Conservation (phyloP, 768 basidiomycete genomes). For the Hirschioporus abietinus region DNA sequence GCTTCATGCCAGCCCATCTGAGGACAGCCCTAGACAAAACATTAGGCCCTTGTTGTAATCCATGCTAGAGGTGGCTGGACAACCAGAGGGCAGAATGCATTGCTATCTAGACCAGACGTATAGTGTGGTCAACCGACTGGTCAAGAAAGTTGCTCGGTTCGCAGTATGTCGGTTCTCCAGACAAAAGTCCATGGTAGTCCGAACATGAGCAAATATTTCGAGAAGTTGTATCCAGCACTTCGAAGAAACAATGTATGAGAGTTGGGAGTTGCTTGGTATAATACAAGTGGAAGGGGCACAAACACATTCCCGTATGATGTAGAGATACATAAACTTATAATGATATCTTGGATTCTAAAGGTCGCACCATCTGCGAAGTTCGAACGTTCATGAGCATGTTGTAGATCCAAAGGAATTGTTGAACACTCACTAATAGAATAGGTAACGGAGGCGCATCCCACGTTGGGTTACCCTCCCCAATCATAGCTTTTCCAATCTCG, state of each 20-base stretch:
- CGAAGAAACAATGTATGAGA: background rate
- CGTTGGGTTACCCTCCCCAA: constrained; percentile 15
- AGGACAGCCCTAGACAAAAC: no score
- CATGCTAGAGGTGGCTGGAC: no score
- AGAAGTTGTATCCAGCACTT: background rate
- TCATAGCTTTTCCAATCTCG: constrained; percentile 7
- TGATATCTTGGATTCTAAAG: background rate
- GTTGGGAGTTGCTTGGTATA: background rate
- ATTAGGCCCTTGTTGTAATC: no score
- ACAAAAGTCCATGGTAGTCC: no score
- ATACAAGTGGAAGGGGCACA: background rate
- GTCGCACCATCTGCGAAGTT: background rate
- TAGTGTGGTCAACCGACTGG: no score
- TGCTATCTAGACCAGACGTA: no score
- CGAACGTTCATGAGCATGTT: background rate
- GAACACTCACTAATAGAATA: constrained; percentile 13
- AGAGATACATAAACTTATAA: background rate
- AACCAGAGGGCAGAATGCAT: no score
- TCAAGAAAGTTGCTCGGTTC: no score
- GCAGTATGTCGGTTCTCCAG: no score
- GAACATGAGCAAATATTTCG: no score
- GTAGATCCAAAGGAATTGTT: no score
- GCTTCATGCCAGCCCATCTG: background rate
- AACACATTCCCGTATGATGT: background rate
- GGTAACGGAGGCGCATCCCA: constrained; percentile 12